Evolutionary conservation across 441 rosid species (phyloP).

Genomic region (Eugenia klotzschiana): DNA sequence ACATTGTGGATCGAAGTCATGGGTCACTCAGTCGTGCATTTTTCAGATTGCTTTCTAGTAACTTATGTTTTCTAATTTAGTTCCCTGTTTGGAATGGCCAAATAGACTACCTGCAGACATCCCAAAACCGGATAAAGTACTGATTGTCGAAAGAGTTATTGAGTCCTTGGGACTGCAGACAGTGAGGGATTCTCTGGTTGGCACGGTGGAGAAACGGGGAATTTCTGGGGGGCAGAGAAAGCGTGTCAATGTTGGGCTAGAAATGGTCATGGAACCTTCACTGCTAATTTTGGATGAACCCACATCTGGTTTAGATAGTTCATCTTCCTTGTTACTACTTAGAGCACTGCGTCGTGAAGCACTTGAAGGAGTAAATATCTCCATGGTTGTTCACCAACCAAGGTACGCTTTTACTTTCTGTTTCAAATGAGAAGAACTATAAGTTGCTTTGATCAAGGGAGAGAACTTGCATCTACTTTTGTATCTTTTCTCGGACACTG

Average conservation of each 20-base stretch:
- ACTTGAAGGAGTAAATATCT: conserved; percentile 90
- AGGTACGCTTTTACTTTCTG: conserved; percentile 14
- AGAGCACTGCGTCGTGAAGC: conserved; percentile 97
- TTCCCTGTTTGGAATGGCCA: not conserved
- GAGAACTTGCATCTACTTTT: not conserved
- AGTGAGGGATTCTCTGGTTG: conserved; percentile 75
- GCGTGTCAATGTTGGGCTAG: conserved; percentile 93
- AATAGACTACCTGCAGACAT: conserved; percentile 63
- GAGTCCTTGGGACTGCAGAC: conserved; percentile 74
- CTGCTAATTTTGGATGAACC: conserved; percentile 91
- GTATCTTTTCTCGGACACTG: not conserved
- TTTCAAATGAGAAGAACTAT: not conserved
- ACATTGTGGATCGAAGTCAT: not conserved
- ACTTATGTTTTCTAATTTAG: not conserved
- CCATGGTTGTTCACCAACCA: conserved; percentile 93
- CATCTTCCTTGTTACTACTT: conserved; percentile 81
- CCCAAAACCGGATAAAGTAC: conserved; percentile 67
- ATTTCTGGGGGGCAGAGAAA: conserved; percentile 98
- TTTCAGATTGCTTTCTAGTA: not conserved
- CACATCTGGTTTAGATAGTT: conserved; percentile 96
- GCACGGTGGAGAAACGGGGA: conserved; percentile 92
- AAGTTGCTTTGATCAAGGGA: not conserved
- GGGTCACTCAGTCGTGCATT: not conserved
- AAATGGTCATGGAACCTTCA: conserved; percentile 99
- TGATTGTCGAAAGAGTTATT: conserved; percentile 85